Conservation (phyloP, 1,284 basidiomycete species). For the Naganishia sp. region DNA sequence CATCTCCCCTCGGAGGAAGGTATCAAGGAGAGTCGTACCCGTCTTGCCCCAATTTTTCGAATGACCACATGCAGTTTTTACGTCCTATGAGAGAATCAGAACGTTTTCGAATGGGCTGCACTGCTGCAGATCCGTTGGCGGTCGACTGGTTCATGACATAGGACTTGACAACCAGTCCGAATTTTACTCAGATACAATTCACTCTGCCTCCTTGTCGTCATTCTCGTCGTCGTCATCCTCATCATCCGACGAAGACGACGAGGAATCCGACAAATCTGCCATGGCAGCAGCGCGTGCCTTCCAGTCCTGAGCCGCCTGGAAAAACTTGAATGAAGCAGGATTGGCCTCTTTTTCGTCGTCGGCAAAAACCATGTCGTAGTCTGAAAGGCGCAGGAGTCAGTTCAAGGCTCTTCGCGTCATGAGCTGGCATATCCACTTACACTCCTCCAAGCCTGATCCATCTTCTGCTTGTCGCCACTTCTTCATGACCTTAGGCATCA, state of each 20-base stretch:
- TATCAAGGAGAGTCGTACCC: too few species aligned
- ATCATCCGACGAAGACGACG: slow-evolving; percentile 45
- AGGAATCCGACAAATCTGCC: slow-evolving; percentile 42
- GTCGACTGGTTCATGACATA: too few species aligned
- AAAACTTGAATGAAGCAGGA: slow-evolving; percentile 87
- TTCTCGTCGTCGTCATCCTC: slow-evolving; percentile 43
- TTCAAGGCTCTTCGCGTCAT: neutral
- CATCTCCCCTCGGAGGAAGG: too few species aligned
- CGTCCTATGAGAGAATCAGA: too few species aligned
- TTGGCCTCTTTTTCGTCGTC: slow-evolving; percentile 92
- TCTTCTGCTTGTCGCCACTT: slow-evolving; percentile 78
- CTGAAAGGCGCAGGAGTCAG: slow-evolving; percentile 53
- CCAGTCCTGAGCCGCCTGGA: slow-evolving; percentile 92
- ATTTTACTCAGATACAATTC: neutral
- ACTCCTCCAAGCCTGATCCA: slow-evolving; percentile 80
- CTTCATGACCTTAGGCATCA: slow-evolving; percentile 89
- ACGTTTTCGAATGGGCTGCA: too few species aligned
- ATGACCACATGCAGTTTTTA: too few species aligned
- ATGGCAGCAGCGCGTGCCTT: slow-evolving; percentile 46
- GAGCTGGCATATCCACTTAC: slow-evolving; percentile 55
- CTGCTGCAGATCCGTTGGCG: too few species aligned
- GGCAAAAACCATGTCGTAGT: slow-evolving; percentile 91
- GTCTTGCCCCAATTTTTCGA: too few species aligned
- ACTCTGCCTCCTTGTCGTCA: slow-evolving; percentile 37
- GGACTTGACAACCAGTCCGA: too few species aligned